Evolutionary conservation across 768 basidiomycete species (phyloP).

Genomic region (Lyophyllum semitale): DNA sequence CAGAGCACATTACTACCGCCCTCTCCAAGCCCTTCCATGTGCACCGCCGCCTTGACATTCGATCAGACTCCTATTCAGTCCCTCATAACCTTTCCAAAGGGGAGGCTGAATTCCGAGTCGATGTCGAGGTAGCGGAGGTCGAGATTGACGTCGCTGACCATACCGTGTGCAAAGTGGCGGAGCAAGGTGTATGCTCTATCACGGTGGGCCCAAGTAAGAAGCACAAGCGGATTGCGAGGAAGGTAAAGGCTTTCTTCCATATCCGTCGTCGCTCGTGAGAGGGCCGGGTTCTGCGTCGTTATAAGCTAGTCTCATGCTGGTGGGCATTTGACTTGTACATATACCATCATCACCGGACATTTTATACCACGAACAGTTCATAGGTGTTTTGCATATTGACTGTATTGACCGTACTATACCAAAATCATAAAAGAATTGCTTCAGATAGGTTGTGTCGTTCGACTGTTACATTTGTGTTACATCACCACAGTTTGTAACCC

Average conservation of each 20-base stretch:
- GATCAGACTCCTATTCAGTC: slow-evolving; percentile 1
- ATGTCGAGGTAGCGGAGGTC: neutral
- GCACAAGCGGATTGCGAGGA: neutral
- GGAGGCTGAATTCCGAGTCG: neutral
- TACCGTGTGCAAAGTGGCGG: neutral
- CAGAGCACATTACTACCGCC: neutral
- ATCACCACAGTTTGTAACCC: no score
- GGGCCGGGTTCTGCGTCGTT: neutral
- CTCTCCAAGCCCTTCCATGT: neutral
- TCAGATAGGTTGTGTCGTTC: no score
- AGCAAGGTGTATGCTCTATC: no score
- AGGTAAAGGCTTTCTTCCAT: neutral
- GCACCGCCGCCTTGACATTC: neutral
- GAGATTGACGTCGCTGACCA: neutral
- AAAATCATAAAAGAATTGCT: no score
- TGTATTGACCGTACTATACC: no score
- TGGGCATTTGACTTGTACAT: no score
- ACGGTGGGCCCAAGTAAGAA: slow-evolving; percentile 1
- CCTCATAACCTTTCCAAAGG: neutral
- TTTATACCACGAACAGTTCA: no score
- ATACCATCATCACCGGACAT: no score
- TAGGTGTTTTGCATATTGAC: no score
- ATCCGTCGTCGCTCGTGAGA: neutral
- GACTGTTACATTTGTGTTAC: no score
- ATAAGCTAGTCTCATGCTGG: neutral